A percentile compares a stretch with the other conserved stretches of the same genome.
Conservation (phyloP, 2,329 filamentous ascomycete species). For the Arthrobotrys sinensis region DNA sequence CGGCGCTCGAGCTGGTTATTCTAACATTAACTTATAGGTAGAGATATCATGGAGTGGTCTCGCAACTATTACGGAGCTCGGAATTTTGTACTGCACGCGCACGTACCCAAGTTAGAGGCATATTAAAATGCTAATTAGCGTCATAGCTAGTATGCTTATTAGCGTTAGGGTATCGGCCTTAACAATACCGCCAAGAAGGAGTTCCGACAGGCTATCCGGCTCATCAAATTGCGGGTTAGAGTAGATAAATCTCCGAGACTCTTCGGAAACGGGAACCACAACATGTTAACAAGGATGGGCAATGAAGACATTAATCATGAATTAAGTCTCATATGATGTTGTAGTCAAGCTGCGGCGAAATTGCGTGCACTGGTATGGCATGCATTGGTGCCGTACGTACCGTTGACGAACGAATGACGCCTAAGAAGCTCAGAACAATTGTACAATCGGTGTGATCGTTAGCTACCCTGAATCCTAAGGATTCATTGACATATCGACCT, state of each 20-base stretch:
- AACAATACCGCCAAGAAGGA: neutral
- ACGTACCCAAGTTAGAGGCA: no score
- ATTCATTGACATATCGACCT: neutral
- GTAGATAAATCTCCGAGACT: neutral
- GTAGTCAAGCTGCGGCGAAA: neutral
- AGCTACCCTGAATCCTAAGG: no score
- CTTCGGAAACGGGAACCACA: neutral
- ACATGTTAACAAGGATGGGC: neutral
- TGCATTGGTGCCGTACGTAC: neutral
- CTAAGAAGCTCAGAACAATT: no score
- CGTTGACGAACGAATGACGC: no score
- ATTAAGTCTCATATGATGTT: slow-evolving; percentile 2
- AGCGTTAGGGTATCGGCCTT: neutral
- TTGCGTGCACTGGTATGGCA: neutral
- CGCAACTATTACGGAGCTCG: no score
- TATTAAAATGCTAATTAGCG: neutral
- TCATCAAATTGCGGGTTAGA: neutral
- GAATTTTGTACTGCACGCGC: no score
- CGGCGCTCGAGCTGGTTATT: no score
- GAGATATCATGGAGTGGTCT: no score
- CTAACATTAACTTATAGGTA: no score
- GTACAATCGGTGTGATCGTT: no score
- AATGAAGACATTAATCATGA: neutral
- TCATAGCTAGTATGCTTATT: neutral
- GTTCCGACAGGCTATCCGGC: slow-evolving; percentile 1